Percentiles rank a stretch among this genome's conserved stretches.
These are phyloP conservation scores for Backusella liffmaniae DNA, from an alignment of 192 early-diverging fungal genomes.

Conservation along the genomic window DNA sequence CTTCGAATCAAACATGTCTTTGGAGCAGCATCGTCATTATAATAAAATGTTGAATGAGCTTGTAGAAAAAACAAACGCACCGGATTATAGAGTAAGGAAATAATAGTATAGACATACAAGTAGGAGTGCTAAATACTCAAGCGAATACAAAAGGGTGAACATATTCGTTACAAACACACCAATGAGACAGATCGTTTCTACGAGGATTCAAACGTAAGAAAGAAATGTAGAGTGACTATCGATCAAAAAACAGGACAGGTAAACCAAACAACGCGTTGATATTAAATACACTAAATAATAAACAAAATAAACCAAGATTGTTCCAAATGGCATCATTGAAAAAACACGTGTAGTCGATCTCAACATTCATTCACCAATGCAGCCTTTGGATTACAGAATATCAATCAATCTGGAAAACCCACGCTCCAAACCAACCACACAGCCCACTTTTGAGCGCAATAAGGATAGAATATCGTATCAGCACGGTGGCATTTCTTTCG, in stretches of 20 bases:
- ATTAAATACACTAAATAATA: background rate
- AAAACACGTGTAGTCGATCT: constrained; percentile 83
- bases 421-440: constrained; percentile 25
- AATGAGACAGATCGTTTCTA: constrained; percentile 74
- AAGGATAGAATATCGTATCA: constrained; percentile 90
- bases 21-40: constrained; percentile 82
- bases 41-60: constrained; percentile 79
- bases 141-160: constrained; percentile 39
- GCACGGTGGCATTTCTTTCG: constrained; percentile 80
- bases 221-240: constrained; percentile 61
- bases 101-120: background rate
- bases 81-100: constrained; percentile 38
- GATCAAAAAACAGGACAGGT: constrained; percentile 62
- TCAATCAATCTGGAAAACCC: constrained; percentile 79
- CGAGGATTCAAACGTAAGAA: constrained; percentile 20
- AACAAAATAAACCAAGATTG: constrained; percentile 21
- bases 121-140: background rate
- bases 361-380: constrained; percentile 82
- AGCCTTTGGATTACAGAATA: constrained; percentile 83
- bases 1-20: constrained; percentile 87
- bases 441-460: constrained; percentile 60
- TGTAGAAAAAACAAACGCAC: constrained; percentile 52
- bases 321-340: constrained; percentile 58
- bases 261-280: background rate
- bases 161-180: constrained; percentile 71